Conservation (phyloP, 805 yeast species). For the Kodamaea leandrae region DNA sequence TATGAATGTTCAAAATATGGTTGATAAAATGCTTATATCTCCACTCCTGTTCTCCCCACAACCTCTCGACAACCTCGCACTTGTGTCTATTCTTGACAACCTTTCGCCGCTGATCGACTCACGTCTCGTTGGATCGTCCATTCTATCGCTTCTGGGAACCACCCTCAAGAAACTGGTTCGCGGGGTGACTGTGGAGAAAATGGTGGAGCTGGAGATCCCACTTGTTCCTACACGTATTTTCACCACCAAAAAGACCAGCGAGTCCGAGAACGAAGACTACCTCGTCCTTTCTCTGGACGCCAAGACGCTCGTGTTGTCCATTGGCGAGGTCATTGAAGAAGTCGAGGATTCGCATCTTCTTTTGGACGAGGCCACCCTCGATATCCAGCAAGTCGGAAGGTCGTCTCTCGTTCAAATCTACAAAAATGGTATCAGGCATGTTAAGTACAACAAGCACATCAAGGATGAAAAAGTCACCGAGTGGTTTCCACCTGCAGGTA, state of each 20-base stretch:
- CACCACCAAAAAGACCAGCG: constrained; percentile 50
- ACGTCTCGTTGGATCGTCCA: constrained; percentile 14
- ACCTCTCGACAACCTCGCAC: constrained; percentile 53
- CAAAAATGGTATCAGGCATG: constrained; percentile 63
- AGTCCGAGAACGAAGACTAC: constrained; percentile 55
- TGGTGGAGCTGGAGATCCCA: constrained; percentile 79
- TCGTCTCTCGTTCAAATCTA: constrained; percentile 71
- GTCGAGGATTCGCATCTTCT: constrained; percentile 65
- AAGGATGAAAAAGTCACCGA: constrained; percentile 36
- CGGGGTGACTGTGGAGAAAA: constrained; percentile 57
- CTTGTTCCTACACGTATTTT: constrained; percentile 57
- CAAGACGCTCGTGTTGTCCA: constrained; percentile 68
- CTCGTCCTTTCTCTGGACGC: constrained; percentile 64
- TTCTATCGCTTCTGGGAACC: constrained; percentile 38
- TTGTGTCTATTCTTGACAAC: constrained; percentile 49
- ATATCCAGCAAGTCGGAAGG: constrained; percentile 65
- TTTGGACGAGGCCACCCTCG: constrained; percentile 57
- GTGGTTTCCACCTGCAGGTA: constrained; percentile 85
- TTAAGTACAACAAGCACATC: constrained; percentile 11
- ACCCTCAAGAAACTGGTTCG: constrained; percentile 48
- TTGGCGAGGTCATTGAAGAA: constrained; percentile 80
- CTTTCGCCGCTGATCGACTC: constrained; percentile 51
- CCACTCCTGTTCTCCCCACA: constrained; percentile 8
- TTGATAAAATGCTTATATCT: no score
- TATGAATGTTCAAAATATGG: neutral